Evolutionary conservation across 805 yeast species (phyloP), one percentile per base, ranked within the genome.

Genomic region (Teunomyces kruisii): DNA sequence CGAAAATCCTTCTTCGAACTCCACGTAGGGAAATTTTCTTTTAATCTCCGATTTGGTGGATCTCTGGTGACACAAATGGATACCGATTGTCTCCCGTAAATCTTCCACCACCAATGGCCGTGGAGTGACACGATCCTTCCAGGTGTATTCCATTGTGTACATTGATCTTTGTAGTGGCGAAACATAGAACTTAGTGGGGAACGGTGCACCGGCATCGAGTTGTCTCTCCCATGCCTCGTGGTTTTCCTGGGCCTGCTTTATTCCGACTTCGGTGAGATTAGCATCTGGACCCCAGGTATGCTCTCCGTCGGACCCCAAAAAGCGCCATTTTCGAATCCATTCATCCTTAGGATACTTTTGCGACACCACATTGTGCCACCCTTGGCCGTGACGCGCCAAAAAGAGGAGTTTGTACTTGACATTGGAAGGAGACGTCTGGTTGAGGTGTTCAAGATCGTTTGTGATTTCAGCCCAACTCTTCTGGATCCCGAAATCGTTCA

Each of bases 351-450:
- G 54, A 44, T 58, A 59, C 48, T 58, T 53, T 19, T 51, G 56
- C 22, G 54, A 56, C 10, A 54, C 53, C 7, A 50, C 43, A 28
- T 61, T 61, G 46, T 59, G 65, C 54, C 50, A 59, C 9, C 65
- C 65, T 38, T 61, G 61, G 29, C 65, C 65, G 37, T 61, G 65
- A 15, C 65, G 49, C 14, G 63, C 64, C 39, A 61, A 52, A 32
- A 56, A 51, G 28, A 61, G 32, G 28, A 58, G 42, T 44, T 60
- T 61, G 50, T 59, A 61, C 29, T 39, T 28, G 16, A 45, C 54
- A 43, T 56, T 50, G 1, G 16, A 40, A 4, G 51, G 45, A 10
- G 58, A 51, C 9, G 26, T 15, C 2, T 14, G 24, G 36, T 58
- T 58, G 33, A 59, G 47, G 4, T 24, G 43, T 6, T 38, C 48